phyloP scores from a whole-genome alignment of 176 grass and related monocot species.

The Leersia perrieri region DNA sequence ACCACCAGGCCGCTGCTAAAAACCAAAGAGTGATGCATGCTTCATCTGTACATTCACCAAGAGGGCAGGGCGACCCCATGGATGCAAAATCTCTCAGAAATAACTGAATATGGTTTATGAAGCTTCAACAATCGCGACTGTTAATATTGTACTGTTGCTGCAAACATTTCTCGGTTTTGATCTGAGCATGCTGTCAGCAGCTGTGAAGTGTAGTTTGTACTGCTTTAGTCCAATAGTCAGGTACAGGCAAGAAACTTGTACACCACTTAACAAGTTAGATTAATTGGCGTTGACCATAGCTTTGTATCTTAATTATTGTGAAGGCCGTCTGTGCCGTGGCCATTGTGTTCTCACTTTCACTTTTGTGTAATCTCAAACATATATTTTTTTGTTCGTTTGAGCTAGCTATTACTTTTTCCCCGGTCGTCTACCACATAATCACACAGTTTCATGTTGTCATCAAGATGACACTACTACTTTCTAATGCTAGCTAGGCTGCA shows the following conservation, averaged over 20 bases:
- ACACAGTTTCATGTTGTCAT: background rate
- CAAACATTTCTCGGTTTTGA: background rate
- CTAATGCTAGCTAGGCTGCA: background rate
- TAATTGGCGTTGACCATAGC: constrained; percentile 31
- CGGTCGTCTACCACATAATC: too few relatives aligned
- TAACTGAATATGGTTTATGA: background rate
- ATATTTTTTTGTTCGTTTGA: background rate
- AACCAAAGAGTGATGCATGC: constrained; percentile 24
- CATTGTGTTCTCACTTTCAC: background rate
- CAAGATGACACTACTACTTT: background rate
- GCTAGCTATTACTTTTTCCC: background rate
- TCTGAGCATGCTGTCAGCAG: background rate
- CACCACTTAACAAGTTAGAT: constrained; percentile 23
- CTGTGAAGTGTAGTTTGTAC: constrained; percentile 4
- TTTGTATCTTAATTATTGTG: constrained; percentile 14
- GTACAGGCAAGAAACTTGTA: constrained; percentile 14
- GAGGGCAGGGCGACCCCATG: background rate
- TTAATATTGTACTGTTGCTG: constrained; percentile 25
- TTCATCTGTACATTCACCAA: constrained; percentile 23
- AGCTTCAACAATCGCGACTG: background rate
- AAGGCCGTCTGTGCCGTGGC: background rate
- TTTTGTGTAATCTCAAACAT: constrained; percentile 24
- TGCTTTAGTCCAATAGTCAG: background rate
- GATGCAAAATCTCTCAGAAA: constrained; percentile 15
- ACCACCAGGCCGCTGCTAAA: constrained; percentile 14